Conservation (phyloP, 805 yeast genomes). For the Wickerhamomyces chambardii region DNA sequence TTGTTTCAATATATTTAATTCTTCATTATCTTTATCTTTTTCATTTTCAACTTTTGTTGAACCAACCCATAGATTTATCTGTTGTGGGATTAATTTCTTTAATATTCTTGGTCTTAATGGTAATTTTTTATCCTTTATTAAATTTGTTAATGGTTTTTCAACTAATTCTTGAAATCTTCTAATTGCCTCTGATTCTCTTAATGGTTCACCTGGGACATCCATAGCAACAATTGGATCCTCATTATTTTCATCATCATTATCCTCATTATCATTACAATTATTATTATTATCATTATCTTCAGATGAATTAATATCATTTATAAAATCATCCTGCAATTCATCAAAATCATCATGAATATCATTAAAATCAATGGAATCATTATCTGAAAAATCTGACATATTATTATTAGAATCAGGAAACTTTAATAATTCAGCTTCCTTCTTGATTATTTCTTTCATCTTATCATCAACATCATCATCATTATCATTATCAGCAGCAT, state of each 20-base stretch:
- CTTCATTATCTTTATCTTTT: slow-evolving; percentile 4
- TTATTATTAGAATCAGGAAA: slow-evolving; percentile 3
- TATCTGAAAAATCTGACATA: slow-evolving; percentile 21
- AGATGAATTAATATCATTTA: too few relatives aligned
- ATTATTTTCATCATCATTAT: slow-evolving; percentile 7
- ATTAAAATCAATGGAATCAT: slow-evolving; percentile 32
- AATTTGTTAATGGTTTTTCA: slow-evolving; percentile 53
- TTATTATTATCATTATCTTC: slow-evolving; percentile 15
- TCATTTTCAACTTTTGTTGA: slow-evolving; percentile 15
- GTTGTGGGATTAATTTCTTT: slow-evolving; percentile 46
- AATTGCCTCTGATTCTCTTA: slow-evolving; percentile 24
- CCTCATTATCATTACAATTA: slow-evolving; percentile 4
- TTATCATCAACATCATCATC: slow-evolving; percentile 5
- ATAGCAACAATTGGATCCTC: slow-evolving; percentile 4
- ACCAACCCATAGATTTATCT: slow-evolving; percentile 72
- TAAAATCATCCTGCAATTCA: slow-evolving; percentile 22
- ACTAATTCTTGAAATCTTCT: slow-evolving; percentile 39
- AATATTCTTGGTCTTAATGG: slow-evolving; percentile 36
- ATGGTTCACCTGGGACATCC: slow-evolving; percentile 15
- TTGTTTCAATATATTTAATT: too few relatives aligned
- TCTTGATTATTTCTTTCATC: slow-evolving; percentile 7
- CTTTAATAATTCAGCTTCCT: slow-evolving; percentile 9
- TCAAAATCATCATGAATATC: slow-evolving; percentile 43
- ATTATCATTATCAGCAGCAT: slow-evolving; percentile 10
- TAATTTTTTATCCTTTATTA: slow-evolving; percentile 18